Conservation (phyloP, 768 basidiomycete species). For the Leccinum longicurvipes region DNA sequence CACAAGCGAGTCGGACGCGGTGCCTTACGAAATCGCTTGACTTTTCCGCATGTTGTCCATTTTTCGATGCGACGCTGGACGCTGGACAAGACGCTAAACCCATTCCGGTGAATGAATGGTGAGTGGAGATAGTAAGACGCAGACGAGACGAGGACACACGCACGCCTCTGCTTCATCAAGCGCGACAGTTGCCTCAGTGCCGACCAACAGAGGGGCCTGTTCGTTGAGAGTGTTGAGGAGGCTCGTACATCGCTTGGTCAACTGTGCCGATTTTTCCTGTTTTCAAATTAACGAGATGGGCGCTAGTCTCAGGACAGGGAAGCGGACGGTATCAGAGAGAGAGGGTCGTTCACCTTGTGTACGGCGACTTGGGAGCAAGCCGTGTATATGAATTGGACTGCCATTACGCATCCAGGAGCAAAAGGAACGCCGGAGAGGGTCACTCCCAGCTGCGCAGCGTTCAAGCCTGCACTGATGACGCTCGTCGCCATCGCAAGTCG, state of each 20-base stretch:
- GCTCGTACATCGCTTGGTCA: conserved; percentile 41
- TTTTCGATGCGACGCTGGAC: conserved; percentile 38
- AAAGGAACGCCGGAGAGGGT: conserved; percentile 45
- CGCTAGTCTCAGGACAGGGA: not conserved
- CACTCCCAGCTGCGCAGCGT: conserved; percentile 42
- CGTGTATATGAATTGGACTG: conserved; percentile 43
- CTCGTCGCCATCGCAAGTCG: conserved; percentile 14
- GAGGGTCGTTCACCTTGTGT: conserved; percentile 42
- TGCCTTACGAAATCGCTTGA: conserved; percentile 39
- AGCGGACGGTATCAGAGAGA: not conserved
- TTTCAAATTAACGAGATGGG: not conserved
- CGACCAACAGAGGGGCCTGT: conserved; percentile 35
- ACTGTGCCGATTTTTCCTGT: conserved; percentile 41
- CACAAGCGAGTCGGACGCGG: not conserved
- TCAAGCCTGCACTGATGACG: conserved; percentile 17
- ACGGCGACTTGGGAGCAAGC: conserved; percentile 45
- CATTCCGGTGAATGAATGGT: not conserved
- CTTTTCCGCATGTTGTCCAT: conserved; percentile 39
- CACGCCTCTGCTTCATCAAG: conserved; percentile 46
- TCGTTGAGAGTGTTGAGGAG: conserved; percentile 41
- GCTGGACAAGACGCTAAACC: conserved; percentile 38
- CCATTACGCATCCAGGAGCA: conserved; percentile 40
- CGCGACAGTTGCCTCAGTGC: conserved; percentile 38
- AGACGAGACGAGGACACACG: conserved; percentile 15
- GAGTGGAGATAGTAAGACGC: not conserved